Base-by-base conservation (phyloP, 768 basidiomycete species). In the Tulasnella sp. region DNA sequence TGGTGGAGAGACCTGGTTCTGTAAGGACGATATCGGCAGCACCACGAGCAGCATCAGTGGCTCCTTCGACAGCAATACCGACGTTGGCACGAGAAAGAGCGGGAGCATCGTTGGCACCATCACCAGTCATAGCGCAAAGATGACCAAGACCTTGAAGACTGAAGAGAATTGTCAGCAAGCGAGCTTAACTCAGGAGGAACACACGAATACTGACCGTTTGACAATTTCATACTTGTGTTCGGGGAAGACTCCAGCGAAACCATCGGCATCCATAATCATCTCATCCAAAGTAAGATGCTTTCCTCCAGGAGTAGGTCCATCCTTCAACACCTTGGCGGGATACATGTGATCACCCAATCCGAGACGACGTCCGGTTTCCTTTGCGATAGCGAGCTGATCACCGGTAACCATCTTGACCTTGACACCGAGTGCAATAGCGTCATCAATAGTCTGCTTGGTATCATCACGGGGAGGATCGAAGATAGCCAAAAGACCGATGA, bases 351-450 rank as follows among this genome's bases (percentile, higher is more conserved):
- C 93, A 64, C 93, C 93, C 55, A 98, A 74, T 59, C 93, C 92
- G 43, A 98, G 86, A 71, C 93, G 87, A 66, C 93, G 86, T 54
- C 93, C 93, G 56, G 93, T 96, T 69, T 98, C 93, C 77, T 98
- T 98, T 32, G 93, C 93, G 60, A 98, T 98, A 58, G 93, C 93
- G 64, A 98, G 88, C 72, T 98, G 93, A 66, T 98, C 93, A 74
- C 93, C 93, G n/a, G 93, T 98, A 55, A 96, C 93, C 93, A 98
- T 98, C 83, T 98, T 98, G 66, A 98, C 92, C 65, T 82, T 84
- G 61, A 98, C 91, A 67, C 93, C 93, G 64, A 96, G 88, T 52
- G 82, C 81, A 53, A 90, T 72, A 47, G 93, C 92, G 66, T 98
- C 91, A 62, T 96, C 92, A 63, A 98, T 96, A 16, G 93, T 98